These are phyloP conservation scores for Beauveria pseudobassiana DNA, from an alignment of 2,329 filamentous ascomycete species.

Conservation along the genomic window DNA sequence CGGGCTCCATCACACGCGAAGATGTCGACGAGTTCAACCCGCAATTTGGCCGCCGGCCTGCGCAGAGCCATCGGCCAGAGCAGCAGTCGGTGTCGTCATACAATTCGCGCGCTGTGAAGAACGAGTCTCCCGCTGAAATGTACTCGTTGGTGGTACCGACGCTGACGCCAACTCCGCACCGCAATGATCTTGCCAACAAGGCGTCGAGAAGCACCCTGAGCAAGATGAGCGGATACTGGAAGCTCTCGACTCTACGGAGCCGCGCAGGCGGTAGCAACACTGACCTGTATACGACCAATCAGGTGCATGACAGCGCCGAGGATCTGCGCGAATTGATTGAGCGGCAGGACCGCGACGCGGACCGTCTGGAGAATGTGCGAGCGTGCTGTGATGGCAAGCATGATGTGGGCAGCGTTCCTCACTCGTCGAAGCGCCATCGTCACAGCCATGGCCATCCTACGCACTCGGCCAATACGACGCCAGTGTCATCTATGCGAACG, in stretches of 20 bases:
- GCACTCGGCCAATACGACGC: conserved; percentile 7
- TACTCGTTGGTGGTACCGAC: conserved; percentile 48
- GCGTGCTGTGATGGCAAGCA: conserved; percentile 91
- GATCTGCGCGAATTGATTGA: conserved; percentile 76
- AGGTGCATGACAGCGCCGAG: conserved; percentile 71
- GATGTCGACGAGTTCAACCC: conserved; percentile 80
- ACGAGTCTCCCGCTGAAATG: conserved; percentile 50
- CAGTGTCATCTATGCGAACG: conserved; percentile 5
- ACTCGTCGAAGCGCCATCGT: conserved; percentile 12
- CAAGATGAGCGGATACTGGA: conserved; percentile 55
- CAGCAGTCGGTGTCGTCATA: conserved; percentile 70
- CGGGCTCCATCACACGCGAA: conserved; percentile 50
- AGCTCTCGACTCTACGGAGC: conserved; percentile 46
- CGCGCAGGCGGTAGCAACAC: conserved; percentile 36
- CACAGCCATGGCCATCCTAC: conserved; percentile 9
- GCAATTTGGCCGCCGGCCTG: conserved; percentile 32
- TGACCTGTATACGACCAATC: conserved; percentile 52
- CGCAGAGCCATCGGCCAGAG: conserved; percentile 38
- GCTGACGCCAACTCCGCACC: conserved; percentile 42
- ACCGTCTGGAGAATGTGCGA: conserved; percentile 86
- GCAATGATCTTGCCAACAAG: conserved; percentile 24
- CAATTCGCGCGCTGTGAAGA: conserved; percentile 64
- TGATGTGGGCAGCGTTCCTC: conserved; percentile 10
- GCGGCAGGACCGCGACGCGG: conserved; percentile 66
- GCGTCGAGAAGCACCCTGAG: conserved; percentile 43